Base-by-base conservation (phyloP, 805 yeast species). In the Lipomyces oligophaga region DNA sequence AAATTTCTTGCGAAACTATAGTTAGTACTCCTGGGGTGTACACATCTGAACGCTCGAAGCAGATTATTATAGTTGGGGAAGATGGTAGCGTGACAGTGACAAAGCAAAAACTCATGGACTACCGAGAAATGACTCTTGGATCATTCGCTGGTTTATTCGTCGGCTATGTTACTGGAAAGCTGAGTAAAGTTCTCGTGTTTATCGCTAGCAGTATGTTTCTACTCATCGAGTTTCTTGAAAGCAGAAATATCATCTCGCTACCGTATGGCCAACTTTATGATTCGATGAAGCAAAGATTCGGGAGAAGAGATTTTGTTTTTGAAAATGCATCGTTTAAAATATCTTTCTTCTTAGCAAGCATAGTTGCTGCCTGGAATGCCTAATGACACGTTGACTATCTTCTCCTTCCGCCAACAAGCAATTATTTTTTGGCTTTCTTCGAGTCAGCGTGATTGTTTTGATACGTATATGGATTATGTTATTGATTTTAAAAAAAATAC, bases 61-160 rank as follows among this genome's bases (percentile, higher is more conserved):
- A n/a, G n/a, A n/a, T n/a, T n/a, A n/a, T n/a, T n/a, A n/a, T n/a
- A n/a, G n/a, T n/a, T n/a, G n/a, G n/a, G n/a, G n/a, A n/a, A n/a
- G n/a, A n/a, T n/a, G n/a, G n/a, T n/a, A n/a, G n/a, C n/a, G n/a
- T n/a, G n/a, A n/a, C n/a, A n/a, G n/a, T n/a, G n/a, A 26, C 30
- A 10, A 26, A 26, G 30, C 24, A 41, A 22, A 33, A 37, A 18
- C 21, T 32, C 3, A 61, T 77, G 55, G 71, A 74, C 60, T 79
- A 79, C 58, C 70, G 71, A 43, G 79, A 79, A 56, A 65, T 79
- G 54, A 69, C 81, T 18, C 58, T 78, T 49, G 84, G 84, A 1
- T 74, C 80, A 0, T 63, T 78, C 56, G 67, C 75, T 4, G 83
- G 84, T 0, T 63, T 78, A 26, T 68, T 74, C 43, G 58, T 73